Evolutionary conservation across 495 filamentous ascomycete genomes (phyloP), one percentile per base, ranked within the genome.

Genomic region (Viridothelium virens): DNA sequence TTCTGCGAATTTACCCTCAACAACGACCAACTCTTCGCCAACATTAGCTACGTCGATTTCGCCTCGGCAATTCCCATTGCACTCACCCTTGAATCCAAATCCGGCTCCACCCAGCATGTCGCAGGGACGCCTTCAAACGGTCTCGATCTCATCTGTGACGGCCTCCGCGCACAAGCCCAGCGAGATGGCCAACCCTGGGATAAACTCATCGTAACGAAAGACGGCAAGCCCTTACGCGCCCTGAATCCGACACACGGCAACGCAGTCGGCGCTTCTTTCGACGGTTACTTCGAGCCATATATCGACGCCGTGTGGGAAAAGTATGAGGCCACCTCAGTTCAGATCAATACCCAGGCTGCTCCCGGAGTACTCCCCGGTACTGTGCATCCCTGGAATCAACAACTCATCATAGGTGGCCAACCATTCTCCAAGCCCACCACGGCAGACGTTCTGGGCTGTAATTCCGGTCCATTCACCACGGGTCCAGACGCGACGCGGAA

Each of bases 1-100:
- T 92, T 92, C 71, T 82, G 79, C 75, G 89, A 92, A 72, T 89
- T 91, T 74, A 92, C 89, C 2, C 88, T 82, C 76, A 89, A 89
- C 74, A 71, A 72, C 61, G 65, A 74, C 25, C 84, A 91, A 75
- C 79, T 91, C 2, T 92, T 87, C 72, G 87, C 83, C 62, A 92
- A 92, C 71, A 88, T 91, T 70, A 83, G 79, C 63, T 87, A 87
- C 69, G 89, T 92, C 47, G 89, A 92, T 76, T 91, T 91, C 70
- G 83, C 89, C 48, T 65, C 70, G 4, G 78, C 79, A 62, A 68
- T 90, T 10, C 88, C 89, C 10, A 83, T 91, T 63, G 81, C 85
- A 6, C 77, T 92, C 47, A 75, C 80, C 38, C 79, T 92, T 5
- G 77, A 77, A 41, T 84, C 82, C 69, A 77, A 79, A 2, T 74